A percentile compares a stretch with the other conserved stretches of the same genome.
These are phyloP conservation scores for Cantharellus anzutake DNA, from an alignment of 768 basidiomycete species.

Conservation along the genomic window DNA sequence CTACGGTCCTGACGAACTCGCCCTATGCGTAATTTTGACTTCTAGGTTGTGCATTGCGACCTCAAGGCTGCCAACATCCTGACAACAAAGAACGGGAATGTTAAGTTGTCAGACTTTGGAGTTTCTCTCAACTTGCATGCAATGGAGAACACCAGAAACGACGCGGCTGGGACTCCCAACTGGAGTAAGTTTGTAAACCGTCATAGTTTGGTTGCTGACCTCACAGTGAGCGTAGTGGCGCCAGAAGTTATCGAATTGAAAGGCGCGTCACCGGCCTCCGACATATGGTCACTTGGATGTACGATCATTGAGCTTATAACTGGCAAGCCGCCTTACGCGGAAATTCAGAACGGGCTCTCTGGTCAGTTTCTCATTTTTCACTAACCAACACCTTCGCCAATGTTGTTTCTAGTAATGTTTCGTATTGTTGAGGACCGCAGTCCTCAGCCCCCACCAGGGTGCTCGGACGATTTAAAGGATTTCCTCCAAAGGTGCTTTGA, in stretches of 20 bases:
- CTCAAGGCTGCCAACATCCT: constrained; percentile 97
- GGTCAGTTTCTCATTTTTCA: constrained; percentile 27
- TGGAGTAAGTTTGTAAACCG: constrained; percentile 41
- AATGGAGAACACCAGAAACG: constrained; percentile 64
- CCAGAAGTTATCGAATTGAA: constrained; percentile 94
- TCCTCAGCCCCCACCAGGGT: constrained; percentile 69
- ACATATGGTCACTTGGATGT: constrained; percentile 92
- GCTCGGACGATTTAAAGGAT: constrained; percentile 54
- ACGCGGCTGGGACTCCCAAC: constrained; percentile 87
- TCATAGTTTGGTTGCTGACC: not conserved
- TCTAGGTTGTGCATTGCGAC: constrained; percentile 88
- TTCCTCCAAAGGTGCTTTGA: constrained; percentile 80
- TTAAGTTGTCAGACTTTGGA: constrained; percentile 94
- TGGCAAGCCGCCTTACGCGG: constrained; percentile 79
- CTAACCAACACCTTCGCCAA: not conserved
- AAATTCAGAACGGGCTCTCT: constrained; percentile 77
- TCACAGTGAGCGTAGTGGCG: constrained; percentile 36
- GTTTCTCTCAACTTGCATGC: constrained; percentile 91
- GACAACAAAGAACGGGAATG: constrained; percentile 94
- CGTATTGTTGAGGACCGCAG: constrained; percentile 86
- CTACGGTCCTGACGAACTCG: not conserved
- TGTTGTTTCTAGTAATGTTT: constrained; percentile 59
- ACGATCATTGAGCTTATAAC: constrained; percentile 89
- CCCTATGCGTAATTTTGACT: not conserved
- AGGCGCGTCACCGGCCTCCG: constrained; percentile 81